Percentiles rank a stretch among this genome's conserved stretches.
Evolutionary conservation across 768 basidiomycete species (phyloP).

Genomic region (Coprinellus micaceus): DNA sequence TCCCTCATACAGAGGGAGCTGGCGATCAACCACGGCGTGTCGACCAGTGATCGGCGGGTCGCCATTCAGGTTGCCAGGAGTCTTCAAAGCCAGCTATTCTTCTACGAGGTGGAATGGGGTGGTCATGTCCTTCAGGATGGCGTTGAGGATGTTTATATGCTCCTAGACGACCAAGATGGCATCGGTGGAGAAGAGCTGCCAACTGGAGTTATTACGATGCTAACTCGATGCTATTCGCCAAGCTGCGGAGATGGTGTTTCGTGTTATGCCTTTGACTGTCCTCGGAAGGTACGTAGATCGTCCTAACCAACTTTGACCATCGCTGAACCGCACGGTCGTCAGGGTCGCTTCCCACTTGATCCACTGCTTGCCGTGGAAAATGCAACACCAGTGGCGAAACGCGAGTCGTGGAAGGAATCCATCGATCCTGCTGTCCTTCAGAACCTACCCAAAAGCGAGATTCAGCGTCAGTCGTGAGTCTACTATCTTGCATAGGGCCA

Average conservation of each 20-base stretch:
- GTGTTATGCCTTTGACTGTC: conserved; percentile 84
- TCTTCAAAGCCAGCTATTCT: conserved; percentile 88
- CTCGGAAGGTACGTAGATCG: conserved; percentile 48
- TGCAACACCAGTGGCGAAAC: conserved; percentile 43
- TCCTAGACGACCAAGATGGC: conserved; percentile 81
- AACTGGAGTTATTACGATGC: conserved; percentile 81
- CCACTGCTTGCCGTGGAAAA: conserved; percentile 23
- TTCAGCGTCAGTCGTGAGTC: conserved; percentile 72
- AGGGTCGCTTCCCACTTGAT: conserved; percentile 20
- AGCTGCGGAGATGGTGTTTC: conserved; percentile 73
- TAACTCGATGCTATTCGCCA: conserved; percentile 88
- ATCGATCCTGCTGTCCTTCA: conserved; percentile 38
- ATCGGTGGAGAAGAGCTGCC: conserved; percentile 67
- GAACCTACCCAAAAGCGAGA: conserved; percentile 67
- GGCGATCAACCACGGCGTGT: conserved; percentile 58
- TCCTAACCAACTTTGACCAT: neutral
- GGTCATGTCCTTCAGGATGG: conserved; percentile 78
- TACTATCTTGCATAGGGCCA: neutral
- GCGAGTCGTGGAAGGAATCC: conserved; percentile 44
- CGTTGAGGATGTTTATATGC: conserved; percentile 93
- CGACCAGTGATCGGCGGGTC: conserved; percentile 69
- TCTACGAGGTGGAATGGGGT: conserved; percentile 97
- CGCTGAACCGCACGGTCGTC: conserved; percentile 1
- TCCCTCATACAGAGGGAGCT: conserved; percentile 78
- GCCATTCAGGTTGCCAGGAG: conserved; percentile 87